Evolutionary conservation across 2,329 filamentous ascomycete genomes (phyloP).

Genomic region (Sporothrix inflata): DNA sequence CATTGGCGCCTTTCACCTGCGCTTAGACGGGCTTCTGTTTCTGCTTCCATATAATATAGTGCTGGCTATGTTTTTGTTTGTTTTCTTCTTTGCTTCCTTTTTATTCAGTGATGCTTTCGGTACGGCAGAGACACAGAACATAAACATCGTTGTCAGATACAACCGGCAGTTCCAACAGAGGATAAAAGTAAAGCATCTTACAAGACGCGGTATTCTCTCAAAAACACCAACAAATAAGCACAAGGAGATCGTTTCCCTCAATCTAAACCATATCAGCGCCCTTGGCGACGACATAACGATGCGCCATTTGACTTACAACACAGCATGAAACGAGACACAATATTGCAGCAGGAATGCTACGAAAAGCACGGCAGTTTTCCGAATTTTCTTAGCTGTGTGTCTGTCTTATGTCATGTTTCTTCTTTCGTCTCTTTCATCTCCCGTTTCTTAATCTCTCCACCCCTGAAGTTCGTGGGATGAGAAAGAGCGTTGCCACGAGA

Average conservation of each 20-base stretch:
- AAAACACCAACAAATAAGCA: neutral
- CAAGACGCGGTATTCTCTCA: neutral
- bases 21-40: neutral
- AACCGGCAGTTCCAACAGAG: neutral
- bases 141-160: neutral
- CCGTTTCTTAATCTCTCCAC: neutral
- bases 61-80: neutral
- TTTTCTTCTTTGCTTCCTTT: neutral
- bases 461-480: neutral
- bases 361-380: neutral
- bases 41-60: too few species aligned
- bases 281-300: conserved; percentile 7
- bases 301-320: neutral
- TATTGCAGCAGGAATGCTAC: neutral
- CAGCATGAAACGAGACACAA: neutral
- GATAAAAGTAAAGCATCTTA: neutral
- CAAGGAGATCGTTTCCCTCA: neutral
- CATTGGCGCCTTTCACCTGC: too few species aligned
- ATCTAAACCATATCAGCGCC: conserved; percentile 17
- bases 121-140: neutral
- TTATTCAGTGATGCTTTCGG: neutral
- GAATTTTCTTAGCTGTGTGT: neutral
- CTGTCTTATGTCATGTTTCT: neutral
- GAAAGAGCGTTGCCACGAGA: neutral
- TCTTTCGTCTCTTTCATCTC: neutral